Conservation (phyloP, 495 filamentous ascomycete species). For the Penicillium ochrochloron region DNA sequence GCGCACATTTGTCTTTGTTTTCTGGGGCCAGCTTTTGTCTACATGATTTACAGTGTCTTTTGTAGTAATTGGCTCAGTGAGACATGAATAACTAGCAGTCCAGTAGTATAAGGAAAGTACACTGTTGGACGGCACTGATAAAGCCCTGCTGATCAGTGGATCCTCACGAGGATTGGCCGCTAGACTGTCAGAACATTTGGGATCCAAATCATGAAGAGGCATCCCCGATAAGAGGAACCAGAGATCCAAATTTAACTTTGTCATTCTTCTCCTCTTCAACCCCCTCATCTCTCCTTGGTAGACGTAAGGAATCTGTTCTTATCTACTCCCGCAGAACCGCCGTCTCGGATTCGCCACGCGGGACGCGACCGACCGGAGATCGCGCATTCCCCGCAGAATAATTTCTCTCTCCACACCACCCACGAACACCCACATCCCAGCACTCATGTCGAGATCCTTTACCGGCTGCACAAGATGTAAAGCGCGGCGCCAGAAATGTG, state of each 20-base stretch:
- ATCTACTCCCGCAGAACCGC: slow-evolving; percentile 12
- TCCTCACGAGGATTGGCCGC: slow-evolving; percentile 13
- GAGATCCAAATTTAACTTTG: slow-evolving; percentile 5
- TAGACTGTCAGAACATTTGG: slow-evolving; percentile 4
- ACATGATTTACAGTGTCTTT: not conserved
- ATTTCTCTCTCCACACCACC: slow-evolving; percentile 18
- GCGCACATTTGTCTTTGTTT: slow-evolving; percentile 21
- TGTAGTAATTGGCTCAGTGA: not conserved
- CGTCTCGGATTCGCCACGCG: slow-evolving; percentile 22
- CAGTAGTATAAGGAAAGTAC: not conserved
- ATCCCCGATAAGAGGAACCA: not conserved
- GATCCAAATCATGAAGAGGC: not conserved
- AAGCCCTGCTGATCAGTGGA: slow-evolving; percentile 30
- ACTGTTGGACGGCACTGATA: slow-evolving; percentile 10
- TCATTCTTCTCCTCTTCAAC: not conserved
- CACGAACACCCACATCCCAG: slow-evolving; percentile 16
- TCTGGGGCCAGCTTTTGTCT: slow-evolving; percentile 1
- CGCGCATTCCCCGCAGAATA: slow-evolving; percentile 34
- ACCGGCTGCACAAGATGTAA: slow-evolving; percentile 54
- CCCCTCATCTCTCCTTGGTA: not conserved
- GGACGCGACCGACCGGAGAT: slow-evolving; percentile 18
- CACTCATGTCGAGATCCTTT: slow-evolving; percentile 53
- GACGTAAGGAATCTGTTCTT: not conserved
- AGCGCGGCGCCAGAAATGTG: slow-evolving; percentile 52
- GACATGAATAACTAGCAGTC: not conserved